phyloP scores from a whole-genome alignment of 768 basidiomycete genomes.

The Trametes cubensis region DNA sequence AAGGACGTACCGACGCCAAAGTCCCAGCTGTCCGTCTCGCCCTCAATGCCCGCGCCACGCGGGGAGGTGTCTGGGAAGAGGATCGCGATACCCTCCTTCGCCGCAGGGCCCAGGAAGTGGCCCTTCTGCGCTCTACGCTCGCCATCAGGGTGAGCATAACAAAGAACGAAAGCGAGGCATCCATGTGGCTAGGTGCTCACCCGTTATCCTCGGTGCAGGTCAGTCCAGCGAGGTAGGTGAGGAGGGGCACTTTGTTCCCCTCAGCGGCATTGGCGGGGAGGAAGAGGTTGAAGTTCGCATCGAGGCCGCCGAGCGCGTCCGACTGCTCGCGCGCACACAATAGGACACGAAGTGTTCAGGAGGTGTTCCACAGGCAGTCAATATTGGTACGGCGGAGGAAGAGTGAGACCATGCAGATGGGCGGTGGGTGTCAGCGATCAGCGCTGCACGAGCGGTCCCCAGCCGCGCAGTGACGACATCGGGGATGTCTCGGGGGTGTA shows the following conservation, averaged over 20 bases:
- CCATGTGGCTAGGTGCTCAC: constrained; percentile 42
- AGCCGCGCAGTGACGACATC: constrained; percentile 12
- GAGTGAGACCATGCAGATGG: constrained; percentile 6
- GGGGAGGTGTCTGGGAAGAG: constrained; percentile 97
- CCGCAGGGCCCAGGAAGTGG: constrained; percentile 82
- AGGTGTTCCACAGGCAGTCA: no score
- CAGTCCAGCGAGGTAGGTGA: constrained; percentile 88
- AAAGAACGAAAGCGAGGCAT: no score
- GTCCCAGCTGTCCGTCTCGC: constrained; percentile 84
- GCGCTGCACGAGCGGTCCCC: constrained; percentile 13
- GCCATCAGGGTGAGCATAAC: no score
- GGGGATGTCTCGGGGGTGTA: constrained; percentile 14
- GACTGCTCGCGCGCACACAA: constrained; percentile 49
- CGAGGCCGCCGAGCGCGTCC: constrained; percentile 63
- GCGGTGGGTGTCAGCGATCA: constrained; percentile 1
- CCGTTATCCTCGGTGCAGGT: constrained; percentile 94
- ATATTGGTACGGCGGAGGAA: background rate
- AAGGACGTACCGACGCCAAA: constrained; percentile 72
- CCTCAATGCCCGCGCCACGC: constrained; percentile 83
- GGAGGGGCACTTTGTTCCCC: constrained; percentile 56
- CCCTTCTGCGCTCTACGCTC: constrained; percentile 82
- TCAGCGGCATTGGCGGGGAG: constrained; percentile 63
- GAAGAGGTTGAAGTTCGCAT: constrained; percentile 87
- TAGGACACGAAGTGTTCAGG: no score
- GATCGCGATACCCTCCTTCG: constrained; percentile 83